Percentiles rank a stretch among this genome's conserved stretches.
These are phyloP conservation scores for Ceratocystis albifundus DNA, from an alignment of 2,329 filamentous ascomycete species.

Conservation along the genomic window DNA sequence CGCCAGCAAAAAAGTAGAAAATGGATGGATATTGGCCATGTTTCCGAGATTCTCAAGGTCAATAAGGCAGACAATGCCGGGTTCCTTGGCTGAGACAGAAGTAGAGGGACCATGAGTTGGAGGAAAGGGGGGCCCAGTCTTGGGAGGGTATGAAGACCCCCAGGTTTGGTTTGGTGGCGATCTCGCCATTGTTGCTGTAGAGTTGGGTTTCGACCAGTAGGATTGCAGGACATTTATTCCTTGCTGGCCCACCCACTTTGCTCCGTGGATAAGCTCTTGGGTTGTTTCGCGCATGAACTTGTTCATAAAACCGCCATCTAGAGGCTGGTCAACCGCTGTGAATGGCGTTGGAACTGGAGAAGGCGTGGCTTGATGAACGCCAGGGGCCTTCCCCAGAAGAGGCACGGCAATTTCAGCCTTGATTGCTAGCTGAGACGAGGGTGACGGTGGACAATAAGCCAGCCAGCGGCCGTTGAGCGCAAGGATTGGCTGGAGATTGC, in stretches of 20 bases:
- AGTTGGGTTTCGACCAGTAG: conserved; percentile 54
- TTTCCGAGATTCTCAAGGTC: conserved; percentile 52
- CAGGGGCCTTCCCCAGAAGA: conserved; percentile 43
- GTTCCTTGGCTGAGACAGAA: conserved; percentile 50
- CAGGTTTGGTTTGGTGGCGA: conserved; percentile 37
- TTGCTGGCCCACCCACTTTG: conserved; percentile 66
- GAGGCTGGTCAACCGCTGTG: conserved; percentile 59
- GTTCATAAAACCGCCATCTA: conserved; percentile 59
- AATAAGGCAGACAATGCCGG: conserved; percentile 62
- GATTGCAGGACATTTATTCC: conserved; percentile 66
- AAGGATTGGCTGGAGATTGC: conserved; percentile 51
- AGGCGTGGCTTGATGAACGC: conserved; percentile 50
- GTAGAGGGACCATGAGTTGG: conserved; percentile 59
- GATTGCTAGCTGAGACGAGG: conserved; percentile 57
- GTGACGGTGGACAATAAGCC: conserved; percentile 61
- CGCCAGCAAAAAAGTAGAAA: conserved; percentile 59
- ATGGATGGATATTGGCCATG: conserved; percentile 46
- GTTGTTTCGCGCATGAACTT: conserved; percentile 69
- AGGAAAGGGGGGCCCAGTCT: conserved; percentile 45
- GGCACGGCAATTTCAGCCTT: conserved; percentile 53
- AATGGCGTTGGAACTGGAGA: conserved; percentile 57
- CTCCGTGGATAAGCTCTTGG: conserved; percentile 63
- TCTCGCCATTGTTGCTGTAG: conserved; percentile 34
- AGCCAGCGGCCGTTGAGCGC: conserved; percentile 64
- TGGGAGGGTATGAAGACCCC: conserved; percentile 33